These are phyloP conservation scores for Moricandia moricandioides DNA, from an alignment of 345 rosid species.

Conservation along the genomic window DNA sequence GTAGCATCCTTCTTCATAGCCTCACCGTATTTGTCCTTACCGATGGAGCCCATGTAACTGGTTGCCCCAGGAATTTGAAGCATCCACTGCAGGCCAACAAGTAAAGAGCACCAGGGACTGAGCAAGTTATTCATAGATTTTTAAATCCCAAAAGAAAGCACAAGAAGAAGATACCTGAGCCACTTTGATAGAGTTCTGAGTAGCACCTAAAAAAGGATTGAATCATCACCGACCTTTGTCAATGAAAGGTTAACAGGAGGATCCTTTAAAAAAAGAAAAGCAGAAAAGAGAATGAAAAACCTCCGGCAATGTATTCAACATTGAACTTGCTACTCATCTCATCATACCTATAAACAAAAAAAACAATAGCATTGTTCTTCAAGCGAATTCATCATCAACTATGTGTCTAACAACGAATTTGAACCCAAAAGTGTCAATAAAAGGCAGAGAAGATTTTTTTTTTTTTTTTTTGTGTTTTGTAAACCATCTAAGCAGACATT, in stretches of 20 bases:
- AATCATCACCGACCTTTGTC: not conserved
- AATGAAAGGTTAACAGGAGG: not conserved
- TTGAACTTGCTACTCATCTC: constrained; percentile 34
- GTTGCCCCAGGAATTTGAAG: constrained; percentile 93
- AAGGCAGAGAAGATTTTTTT: too few relatives aligned
- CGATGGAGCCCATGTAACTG: constrained; percentile 85
- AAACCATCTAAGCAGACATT: too few relatives aligned
- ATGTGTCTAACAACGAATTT: not conserved
- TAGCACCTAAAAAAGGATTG: constrained; percentile 34
- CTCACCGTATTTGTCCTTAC: constrained; percentile 90
- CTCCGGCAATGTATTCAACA: constrained; percentile 42
- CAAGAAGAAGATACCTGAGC: constrained; percentile 58
- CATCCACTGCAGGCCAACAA: constrained; percentile 72
- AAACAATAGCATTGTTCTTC: too few relatives aligned
- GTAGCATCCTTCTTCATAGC: constrained; percentile 81
- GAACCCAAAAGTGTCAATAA: too few relatives aligned
- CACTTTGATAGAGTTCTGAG: constrained; percentile 92
- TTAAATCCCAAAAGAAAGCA: not conserved
- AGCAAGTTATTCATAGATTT: not conserved
- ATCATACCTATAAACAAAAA: constrained; percentile 26
- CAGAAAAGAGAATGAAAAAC: constrained; percentile 9
- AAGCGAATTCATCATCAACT: too few relatives aligned
- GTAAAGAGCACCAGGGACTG: not conserved
- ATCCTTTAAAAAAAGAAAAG: not conserved
- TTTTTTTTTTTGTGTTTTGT: too few relatives aligned